These are phyloP conservation scores for Ustilago xerochloae DNA, from an alignment of 1,284 basidiomycete species.

Conservation along the genomic window DNA sequence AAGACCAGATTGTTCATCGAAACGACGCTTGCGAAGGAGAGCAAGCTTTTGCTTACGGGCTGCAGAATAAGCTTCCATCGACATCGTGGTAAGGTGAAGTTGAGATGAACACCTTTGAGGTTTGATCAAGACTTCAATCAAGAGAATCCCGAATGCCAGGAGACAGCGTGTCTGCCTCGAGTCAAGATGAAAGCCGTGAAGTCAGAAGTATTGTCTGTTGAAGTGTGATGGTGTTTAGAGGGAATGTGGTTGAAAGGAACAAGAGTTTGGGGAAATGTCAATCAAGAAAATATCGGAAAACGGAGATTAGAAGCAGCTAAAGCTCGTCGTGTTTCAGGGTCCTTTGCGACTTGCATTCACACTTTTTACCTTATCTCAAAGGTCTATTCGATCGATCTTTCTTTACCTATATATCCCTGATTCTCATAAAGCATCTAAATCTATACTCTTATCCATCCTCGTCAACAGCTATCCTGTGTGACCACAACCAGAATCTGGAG, in stretches of 20 bases:
- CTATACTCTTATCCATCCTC: background rate
- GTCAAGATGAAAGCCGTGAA: too few relatives aligned
- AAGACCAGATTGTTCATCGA: conserved; percentile 59
- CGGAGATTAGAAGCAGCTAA: background rate
- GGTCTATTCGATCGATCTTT: background rate
- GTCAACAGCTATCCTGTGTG: background rate
- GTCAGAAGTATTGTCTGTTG: background rate
- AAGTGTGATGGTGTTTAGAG: background rate
- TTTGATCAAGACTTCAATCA: too few relatives aligned
- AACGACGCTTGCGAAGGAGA: conserved; percentile 82
- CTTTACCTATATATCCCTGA: background rate
- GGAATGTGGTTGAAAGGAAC: background rate
- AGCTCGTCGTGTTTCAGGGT: background rate
- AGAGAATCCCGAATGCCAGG: too few relatives aligned
- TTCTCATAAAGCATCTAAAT: too few relatives aligned
- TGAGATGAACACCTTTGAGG: too few relatives aligned
- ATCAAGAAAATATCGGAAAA: background rate
- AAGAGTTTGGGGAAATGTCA: background rate
- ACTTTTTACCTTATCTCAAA: background rate
- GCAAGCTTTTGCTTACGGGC: conserved; percentile 85
- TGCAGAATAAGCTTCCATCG: conserved; percentile 80
- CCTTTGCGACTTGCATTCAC: background rate
- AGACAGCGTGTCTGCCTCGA: too few relatives aligned
- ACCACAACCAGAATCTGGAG: too few relatives aligned
- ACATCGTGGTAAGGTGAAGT: conserved; percentile 13